phyloP scores from a whole-genome alignment of 2,329 filamentous ascomycete species.

The Colletotrichum somersetense region DNA sequence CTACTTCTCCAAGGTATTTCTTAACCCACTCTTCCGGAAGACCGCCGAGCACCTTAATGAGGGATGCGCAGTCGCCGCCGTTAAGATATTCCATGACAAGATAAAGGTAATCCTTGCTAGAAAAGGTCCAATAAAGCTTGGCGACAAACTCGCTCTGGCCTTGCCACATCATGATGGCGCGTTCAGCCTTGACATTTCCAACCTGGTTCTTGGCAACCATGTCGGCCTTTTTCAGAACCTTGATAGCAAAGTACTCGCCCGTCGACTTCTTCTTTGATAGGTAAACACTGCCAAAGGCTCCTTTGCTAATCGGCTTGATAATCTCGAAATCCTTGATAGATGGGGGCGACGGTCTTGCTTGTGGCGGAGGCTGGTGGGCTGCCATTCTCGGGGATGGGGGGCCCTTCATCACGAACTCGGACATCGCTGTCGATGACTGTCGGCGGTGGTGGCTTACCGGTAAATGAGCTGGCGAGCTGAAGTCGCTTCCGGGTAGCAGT shows the following conservation, averaged over 20 bases:
- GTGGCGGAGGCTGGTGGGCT: slow-evolving; percentile 82
- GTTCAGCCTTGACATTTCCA: slow-evolving; percentile 97
- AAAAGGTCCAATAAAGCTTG: slow-evolving; percentile 99
- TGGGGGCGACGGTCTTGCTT: slow-evolving; percentile 88
- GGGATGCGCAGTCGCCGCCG: slow-evolving; percentile 93
- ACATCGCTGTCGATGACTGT: slow-evolving; percentile 91
- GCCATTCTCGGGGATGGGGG: slow-evolving; percentile 86
- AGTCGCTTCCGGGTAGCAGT: slow-evolving; percentile 84
- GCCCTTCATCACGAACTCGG: slow-evolving; percentile 73
- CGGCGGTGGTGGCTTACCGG: slow-evolving; percentile 79
- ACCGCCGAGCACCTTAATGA: slow-evolving; percentile 93
- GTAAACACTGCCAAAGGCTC: slow-evolving; percentile 97
- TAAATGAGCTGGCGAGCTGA: slow-evolving; percentile 78
- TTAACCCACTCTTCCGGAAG: slow-evolving; percentile 98
- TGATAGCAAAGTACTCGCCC: slow-evolving; percentile 98
- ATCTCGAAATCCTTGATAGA: slow-evolving; percentile 99
- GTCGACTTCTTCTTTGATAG: slow-evolving; percentile 98
- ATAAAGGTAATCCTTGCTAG: slow-evolving; percentile 98
- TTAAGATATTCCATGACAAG: slow-evolving; percentile 99
- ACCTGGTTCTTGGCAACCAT: slow-evolving; percentile 99
- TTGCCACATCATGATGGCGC: slow-evolving; percentile 99
- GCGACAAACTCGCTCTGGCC: slow-evolving; percentile 99
- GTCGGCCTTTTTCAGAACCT: slow-evolving; percentile 98
- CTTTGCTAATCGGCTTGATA: slow-evolving; percentile 99
- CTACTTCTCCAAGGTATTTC: slow-evolving; percentile 96